Evolutionary conservation across 2,329 filamentous ascomycete genomes (phyloP).

Genomic region (Fusarium veterinarium): DNA sequence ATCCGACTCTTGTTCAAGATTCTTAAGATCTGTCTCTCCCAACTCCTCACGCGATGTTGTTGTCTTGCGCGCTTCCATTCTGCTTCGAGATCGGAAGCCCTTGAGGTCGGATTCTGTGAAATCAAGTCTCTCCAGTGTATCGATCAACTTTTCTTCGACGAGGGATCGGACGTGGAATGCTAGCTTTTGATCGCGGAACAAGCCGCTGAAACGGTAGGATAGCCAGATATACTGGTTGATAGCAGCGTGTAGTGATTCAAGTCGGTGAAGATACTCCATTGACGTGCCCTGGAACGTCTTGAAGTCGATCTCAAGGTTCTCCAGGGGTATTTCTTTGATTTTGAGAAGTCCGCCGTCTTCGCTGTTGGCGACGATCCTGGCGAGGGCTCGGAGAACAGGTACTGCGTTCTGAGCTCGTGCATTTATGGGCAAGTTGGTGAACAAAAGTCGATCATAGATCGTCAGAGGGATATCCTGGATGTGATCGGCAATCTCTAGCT

Average conservation of each 20-base stretch:
- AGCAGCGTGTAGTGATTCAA: slow-evolving; percentile 84
- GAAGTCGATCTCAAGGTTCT: slow-evolving; percentile 75
- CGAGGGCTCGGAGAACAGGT: slow-evolving; percentile 71
- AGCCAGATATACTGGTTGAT: slow-evolving; percentile 93
- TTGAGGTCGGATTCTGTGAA: slow-evolving; percentile 53
- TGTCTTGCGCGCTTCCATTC: slow-evolving; percentile 36
- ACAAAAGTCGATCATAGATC: slow-evolving; percentile 78
- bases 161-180: slow-evolving; percentile 83
- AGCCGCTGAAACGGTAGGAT: slow-evolving; percentile 85
- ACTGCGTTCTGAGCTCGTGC: slow-evolving; percentile 62
- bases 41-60: slow-evolving; percentile 23
- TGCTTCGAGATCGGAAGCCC: slow-evolving; percentile 37
- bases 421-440: slow-evolving; percentile 77
- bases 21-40: slow-evolving; percentile 24
- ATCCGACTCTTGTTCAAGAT: slow-evolving; percentile 32
- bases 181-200: slow-evolving; percentile 80
- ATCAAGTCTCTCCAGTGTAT: slow-evolving; percentile 61
- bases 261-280: slow-evolving; percentile 69
- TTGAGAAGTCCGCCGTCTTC: slow-evolving; percentile 76
- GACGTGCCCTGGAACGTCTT: slow-evolving; percentile 50
- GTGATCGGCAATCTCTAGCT: slow-evolving; percentile 75
- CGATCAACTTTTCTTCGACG: slow-evolving; percentile 78
- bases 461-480: slow-evolving; percentile 79
- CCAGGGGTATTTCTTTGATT: slow-evolving; percentile 76
- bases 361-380: slow-evolving; percentile 75